Evolutionary conservation across 495 filamentous ascomycete species (phyloP).

Genomic region (Aspergillus panamensis): DNA sequence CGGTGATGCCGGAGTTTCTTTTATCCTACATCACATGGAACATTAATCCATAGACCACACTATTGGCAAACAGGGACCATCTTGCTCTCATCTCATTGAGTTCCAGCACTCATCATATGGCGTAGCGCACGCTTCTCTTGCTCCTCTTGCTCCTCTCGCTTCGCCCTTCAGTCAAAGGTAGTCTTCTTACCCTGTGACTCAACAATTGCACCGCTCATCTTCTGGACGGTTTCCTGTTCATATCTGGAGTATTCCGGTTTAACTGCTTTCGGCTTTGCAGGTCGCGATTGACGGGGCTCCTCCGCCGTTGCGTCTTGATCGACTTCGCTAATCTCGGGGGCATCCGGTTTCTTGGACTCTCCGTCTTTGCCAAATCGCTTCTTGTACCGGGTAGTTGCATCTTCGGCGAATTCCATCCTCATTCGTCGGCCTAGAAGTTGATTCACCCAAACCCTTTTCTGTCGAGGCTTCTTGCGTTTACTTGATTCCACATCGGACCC

Average conservation of each 20-base stretch:
- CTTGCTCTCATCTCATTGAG: no score
- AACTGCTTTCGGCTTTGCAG: slow-evolving; percentile 24
- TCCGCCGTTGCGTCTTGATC: slow-evolving; percentile 23
- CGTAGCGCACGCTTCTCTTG: no score
- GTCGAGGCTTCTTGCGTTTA: slow-evolving; percentile 55
- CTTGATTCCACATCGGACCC: slow-evolving; percentile 37
- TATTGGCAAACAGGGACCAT: no score
- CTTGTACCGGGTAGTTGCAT: slow-evolving; percentile 78
- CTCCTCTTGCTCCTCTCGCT: not conserved
- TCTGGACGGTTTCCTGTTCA: slow-evolving; percentile 44
- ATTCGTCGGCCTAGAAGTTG: slow-evolving; percentile 70
- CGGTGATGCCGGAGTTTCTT: not conserved
- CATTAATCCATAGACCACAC: not conserved
- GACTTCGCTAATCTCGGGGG: slow-evolving; percentile 25
- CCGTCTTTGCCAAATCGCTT: slow-evolving; percentile 83
- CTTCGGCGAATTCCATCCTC: slow-evolving; percentile 91
- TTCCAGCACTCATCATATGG: no score
- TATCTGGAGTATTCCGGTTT: slow-evolving; percentile 39
- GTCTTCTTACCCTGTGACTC: slow-evolving; percentile 78
- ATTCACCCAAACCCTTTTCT: slow-evolving; percentile 78
- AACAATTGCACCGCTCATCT: slow-evolving; percentile 73
- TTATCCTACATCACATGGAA: not conserved
- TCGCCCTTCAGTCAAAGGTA: slow-evolving; percentile 61
- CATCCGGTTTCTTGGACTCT: slow-evolving; percentile 34
- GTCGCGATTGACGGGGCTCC: slow-evolving; percentile 21